These are phyloP conservation scores for Rheum nobile DNA, from an alignment of 148 eudicot genomes.

Conservation along the genomic window DNA sequence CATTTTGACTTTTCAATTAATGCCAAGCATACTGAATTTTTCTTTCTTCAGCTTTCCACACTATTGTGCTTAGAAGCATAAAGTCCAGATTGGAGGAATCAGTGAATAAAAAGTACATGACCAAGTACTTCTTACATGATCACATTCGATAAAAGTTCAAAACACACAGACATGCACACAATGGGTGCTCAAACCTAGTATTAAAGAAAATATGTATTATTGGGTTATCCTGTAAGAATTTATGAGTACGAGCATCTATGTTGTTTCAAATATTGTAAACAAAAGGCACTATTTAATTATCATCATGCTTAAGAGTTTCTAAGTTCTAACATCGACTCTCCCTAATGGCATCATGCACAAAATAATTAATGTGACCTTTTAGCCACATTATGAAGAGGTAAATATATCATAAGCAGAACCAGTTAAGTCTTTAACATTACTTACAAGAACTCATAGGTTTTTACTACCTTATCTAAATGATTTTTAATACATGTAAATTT, in stretches of 20 bases:
- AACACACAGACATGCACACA: too few species aligned
- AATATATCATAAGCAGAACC: not conserved
- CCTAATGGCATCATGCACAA: not conserved
- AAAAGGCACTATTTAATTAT: not conserved
- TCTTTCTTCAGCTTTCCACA: not conserved
- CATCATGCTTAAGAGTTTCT: not conserved
- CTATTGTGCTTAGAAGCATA: not conserved
- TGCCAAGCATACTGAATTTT: not conserved
- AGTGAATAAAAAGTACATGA: not conserved
- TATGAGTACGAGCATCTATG: too few species aligned
- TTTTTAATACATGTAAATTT: not conserved
- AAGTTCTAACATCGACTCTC: not conserved
- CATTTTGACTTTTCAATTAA: not conserved
- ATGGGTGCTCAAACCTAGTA: too few species aligned
- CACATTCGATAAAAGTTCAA: not conserved
- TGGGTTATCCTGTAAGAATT: too few species aligned
- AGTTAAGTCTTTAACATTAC: not conserved
- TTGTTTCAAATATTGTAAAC: not conserved
- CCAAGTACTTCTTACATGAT: not conserved
- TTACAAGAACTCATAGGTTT: not conserved
- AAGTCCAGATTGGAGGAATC: not conserved
- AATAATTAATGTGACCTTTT: not conserved
- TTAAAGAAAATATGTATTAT: too few species aligned
- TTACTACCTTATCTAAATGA: not conserved
- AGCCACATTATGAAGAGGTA: not conserved